Percentiles rank a stretch among this genome's conserved stretches.
Evolutionary conservation across 208 protist genomes (phyloP).

Genomic region (Trypanosoma conorhini): DNA sequence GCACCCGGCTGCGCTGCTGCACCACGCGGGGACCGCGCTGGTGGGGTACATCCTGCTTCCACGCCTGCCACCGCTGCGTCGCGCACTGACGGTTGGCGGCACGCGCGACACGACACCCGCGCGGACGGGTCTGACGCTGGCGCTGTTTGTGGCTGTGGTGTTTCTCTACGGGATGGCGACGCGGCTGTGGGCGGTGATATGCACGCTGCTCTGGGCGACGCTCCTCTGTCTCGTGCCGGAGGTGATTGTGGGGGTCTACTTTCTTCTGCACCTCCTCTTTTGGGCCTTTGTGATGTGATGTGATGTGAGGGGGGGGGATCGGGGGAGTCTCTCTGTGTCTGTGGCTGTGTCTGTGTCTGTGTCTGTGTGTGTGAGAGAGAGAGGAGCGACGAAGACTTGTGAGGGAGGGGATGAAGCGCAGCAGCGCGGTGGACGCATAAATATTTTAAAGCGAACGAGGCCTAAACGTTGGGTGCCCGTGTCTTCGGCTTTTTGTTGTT

Average conservation of each 20-base stretch:
- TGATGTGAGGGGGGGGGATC: too few relatives aligned
- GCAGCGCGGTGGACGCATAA: background rate
- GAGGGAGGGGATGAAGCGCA: background rate
- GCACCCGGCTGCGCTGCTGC: slow-evolving; percentile 8
- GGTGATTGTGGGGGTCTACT: slow-evolving; percentile 29
- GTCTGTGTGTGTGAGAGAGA: background rate
- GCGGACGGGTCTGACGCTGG: slow-evolving; percentile 37
- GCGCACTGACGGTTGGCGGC: background rate
- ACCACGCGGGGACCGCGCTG: slow-evolving; percentile 26
- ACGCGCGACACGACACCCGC: slow-evolving; percentile 19
- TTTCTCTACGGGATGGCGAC: slow-evolving; percentile 35
- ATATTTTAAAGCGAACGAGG: background rate
- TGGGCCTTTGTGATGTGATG: slow-evolving; percentile 28
- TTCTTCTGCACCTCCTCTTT: slow-evolving; percentile 37
- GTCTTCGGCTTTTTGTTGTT: background rate
- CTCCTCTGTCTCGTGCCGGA: slow-evolving; percentile 35
- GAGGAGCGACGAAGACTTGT: too few relatives aligned
- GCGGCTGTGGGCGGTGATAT: slow-evolving; percentile 38
- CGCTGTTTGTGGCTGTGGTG: slow-evolving; percentile 40
- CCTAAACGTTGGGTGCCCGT: background rate
- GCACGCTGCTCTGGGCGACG: slow-evolving; percentile 33
- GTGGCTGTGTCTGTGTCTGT: background rate
- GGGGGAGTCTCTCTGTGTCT: too few relatives aligned
- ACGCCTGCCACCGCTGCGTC: background rate
- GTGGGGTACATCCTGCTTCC: slow-evolving; percentile 26